Evolutionary conservation across 2,329 filamentous ascomycete species (phyloP).

Genomic region (Orbilia brochopaga): DNA sequence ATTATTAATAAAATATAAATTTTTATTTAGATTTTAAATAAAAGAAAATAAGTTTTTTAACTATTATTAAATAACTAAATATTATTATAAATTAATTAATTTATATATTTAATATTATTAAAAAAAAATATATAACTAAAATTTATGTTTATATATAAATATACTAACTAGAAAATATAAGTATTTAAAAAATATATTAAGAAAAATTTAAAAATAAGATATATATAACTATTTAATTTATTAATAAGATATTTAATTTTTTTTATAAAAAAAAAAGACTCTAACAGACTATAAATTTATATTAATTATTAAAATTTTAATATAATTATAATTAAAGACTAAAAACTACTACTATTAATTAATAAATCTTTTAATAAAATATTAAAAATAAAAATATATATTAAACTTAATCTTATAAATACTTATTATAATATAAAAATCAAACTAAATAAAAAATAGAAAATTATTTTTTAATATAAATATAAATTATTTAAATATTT

Average conservation of each 20-base stretch:
- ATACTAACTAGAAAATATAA: no score
- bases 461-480: not conserved
- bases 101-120: no score
- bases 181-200: not conserved
- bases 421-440: conserved; percentile 11
- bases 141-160: no score
- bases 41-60: no score
- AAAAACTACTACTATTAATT: conserved; percentile 15
- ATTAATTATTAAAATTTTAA: conserved; percentile 7
- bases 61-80: no score
- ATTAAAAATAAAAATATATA: conserved; percentile 7
- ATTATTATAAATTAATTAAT: no score
- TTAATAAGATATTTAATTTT: no score
- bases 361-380: conserved; percentile 11
- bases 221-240: not conserved
- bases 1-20: not conserved
- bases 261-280: not conserved
- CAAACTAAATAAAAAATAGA: not conserved
- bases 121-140: no score
- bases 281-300: not conserved
- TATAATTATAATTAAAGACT: conserved; percentile 11
- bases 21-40: not conserved
- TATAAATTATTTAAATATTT: conserved; percentile 17
- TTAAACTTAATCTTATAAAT: conserved; percentile 11
- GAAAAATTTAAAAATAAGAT: not conserved